Evolutionary conservation across 306 rosid species (phyloP).

Genomic region (Castanea mollissima): DNA sequence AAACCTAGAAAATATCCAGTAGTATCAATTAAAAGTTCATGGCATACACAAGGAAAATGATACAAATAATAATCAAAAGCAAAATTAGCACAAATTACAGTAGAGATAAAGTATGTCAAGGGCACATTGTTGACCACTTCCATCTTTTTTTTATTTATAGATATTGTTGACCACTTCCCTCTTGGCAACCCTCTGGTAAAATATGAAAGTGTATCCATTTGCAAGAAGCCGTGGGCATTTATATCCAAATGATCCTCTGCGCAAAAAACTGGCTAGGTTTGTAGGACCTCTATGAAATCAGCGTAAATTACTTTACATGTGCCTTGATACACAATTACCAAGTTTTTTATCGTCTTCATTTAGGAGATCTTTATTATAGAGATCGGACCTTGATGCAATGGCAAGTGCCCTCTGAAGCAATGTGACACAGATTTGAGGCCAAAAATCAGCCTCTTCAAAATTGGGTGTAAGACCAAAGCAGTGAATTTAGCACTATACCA

Average conservation of each 20-base stretch:
- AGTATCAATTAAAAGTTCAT: not conserved
- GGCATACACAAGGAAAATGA: not conserved
- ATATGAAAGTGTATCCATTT: conserved; percentile 5
- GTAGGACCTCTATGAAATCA: conserved; percentile 1
- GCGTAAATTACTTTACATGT: not conserved
- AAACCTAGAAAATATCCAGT: conserved; percentile 49
- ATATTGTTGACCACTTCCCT: not conserved
- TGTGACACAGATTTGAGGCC: too few relatives aligned
- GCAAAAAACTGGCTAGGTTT: not conserved
- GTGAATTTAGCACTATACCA: too few relatives aligned
- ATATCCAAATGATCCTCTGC: not conserved
- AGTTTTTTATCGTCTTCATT: too few relatives aligned
- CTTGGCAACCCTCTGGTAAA: conserved; percentile 3
- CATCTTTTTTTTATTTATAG: not conserved
- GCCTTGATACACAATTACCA: too few relatives aligned
- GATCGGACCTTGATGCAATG: too few relatives aligned
- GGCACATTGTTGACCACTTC: not conserved
- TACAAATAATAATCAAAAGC: conserved; percentile 5
- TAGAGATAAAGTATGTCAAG: not conserved
- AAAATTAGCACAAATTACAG: conserved; percentile 9
- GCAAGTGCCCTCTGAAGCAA: too few relatives aligned
- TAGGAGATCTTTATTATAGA: not conserved
- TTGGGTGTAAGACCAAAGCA: too few relatives aligned
- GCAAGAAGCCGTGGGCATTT: not conserved
- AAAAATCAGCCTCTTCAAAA: too few relatives aligned